These are phyloP conservation scores for Hypomyces perniciosus DNA, from an alignment of 2,329 filamentous ascomycete genomes.

Conservation along the genomic window DNA sequence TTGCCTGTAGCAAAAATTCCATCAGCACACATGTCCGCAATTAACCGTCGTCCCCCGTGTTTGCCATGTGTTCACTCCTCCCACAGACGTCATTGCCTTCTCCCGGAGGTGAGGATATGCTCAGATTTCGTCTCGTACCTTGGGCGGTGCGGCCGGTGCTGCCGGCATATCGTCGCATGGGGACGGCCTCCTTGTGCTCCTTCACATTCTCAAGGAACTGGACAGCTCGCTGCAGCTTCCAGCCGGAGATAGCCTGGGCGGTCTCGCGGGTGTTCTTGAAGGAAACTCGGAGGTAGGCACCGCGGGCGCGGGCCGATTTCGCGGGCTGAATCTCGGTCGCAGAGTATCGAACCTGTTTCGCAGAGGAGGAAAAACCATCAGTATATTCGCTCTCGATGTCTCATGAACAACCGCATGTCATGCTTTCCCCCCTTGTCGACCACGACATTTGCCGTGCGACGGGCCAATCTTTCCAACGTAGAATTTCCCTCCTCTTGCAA, in stretches of 20 bases:
- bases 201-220: conserved; percentile 98
- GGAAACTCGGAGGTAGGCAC: conserved; percentile 96
- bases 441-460: background rate
- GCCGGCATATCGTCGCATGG: conserved; percentile 96
- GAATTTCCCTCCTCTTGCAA: conserved; percentile 3
- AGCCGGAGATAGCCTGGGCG: conserved; percentile 98
- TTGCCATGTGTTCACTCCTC: background rate
- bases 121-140: conserved; percentile 60
- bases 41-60: background rate
- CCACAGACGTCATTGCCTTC: background rate
- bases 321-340: conserved; percentile 77
- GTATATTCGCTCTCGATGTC: conserved; percentile 2
- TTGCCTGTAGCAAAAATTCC: conserved; percentile 61
- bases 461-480: background rate
- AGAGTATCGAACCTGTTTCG: conserved; percentile 83
- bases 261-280: conserved; percentile 99
- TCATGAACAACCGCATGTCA: background rate
- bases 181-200: conserved; percentile 94
- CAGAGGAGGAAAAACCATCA: conserved; percentile 20
- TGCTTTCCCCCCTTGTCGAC: background rate
- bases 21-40: conserved; percentile 21
- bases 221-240: conserved; percentile 92
- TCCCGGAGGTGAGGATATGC: background rate
- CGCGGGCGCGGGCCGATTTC: conserved; percentile 96
- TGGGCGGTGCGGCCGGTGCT: conserved; percentile 93